Percentiles rank a stretch among this genome's conserved stretches.
These are phyloP conservation scores for Debaryomyces fabryi DNA, from an alignment of 1,139 yeast genomes.

Conservation along the genomic window DNA sequence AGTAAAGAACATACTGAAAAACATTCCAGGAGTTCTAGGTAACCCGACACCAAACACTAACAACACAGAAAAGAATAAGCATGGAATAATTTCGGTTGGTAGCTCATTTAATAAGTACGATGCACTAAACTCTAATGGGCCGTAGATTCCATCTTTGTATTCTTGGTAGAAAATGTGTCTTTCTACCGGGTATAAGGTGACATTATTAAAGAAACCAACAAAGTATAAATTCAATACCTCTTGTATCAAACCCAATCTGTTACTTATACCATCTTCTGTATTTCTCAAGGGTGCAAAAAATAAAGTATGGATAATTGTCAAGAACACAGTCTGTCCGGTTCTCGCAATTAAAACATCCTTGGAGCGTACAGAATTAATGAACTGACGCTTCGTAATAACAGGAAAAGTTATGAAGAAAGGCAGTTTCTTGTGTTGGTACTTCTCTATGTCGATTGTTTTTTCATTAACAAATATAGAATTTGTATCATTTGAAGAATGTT, in stretches of 20 bases:
- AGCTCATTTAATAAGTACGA: conserved; percentile 69
- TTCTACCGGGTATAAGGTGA: conserved; percentile 74
- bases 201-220: conserved; percentile 77
- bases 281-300: conserved; percentile 72
- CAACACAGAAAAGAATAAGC: conserved; percentile 60
- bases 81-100: conserved; percentile 70
- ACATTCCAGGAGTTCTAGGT: conserved; percentile 69
- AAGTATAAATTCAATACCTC: conserved; percentile 73
- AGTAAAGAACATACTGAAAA: conserved; percentile 63
- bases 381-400: conserved; percentile 37
- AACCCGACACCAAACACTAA: conserved; percentile 72
- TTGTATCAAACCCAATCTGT: conserved; percentile 76
- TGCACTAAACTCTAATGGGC: conserved; percentile 63
- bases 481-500: background rate
- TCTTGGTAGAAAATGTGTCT: conserved; percentile 79
- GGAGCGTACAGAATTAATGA: conserved; percentile 57
- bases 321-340: conserved; percentile 63
- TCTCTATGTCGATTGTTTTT: conserved; percentile 20
- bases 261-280: conserved; percentile 57
- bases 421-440: conserved; percentile 23
- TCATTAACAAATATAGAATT: conserved; percentile 9
- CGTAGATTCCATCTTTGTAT: conserved; percentile 72
- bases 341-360: conserved; percentile 67
- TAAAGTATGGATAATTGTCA: conserved; percentile 67
- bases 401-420: conserved; percentile 31